Percentiles rank a stretch among this genome's conserved stretches.
phyloP scores from a whole-genome alignment of 257 asterid species.

The Lavandula angustifolia region DNA sequence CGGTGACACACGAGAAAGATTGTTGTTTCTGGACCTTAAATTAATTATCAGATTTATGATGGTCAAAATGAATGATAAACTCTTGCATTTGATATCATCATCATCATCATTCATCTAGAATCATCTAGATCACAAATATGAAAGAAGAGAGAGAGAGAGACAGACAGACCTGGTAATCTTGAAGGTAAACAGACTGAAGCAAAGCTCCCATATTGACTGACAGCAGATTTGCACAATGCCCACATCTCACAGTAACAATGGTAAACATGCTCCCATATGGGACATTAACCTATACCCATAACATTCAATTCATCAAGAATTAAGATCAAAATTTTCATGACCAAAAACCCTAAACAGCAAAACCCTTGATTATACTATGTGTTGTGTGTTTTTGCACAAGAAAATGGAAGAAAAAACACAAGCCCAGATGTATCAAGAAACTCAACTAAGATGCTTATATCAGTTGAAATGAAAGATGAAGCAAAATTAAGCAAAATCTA shows the following conservation, averaged over 20 bases:
- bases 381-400: no score
- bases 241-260: conserved; percentile 89
- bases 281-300: conserved; percentile 66
- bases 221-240: conserved; percentile 84
- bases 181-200: conserved; percentile 67
- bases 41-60: no score
- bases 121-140: background rate
- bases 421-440: no score
- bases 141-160: conserved; percentile 22
- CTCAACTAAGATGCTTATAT: no score
- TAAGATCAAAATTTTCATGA: background rate
- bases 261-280: conserved; percentile 76
- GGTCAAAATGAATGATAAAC: no score
- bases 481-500: no score
- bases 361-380: no score
- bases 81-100: no score
- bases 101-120: no score
- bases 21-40: conserved; percentile 61
- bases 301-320: background rate
- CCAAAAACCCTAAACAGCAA: conserved; percentile 34
- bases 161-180: conserved; percentile 81
- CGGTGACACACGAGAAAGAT: conserved; percentile 16
- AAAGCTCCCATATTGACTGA: conserved; percentile 75
- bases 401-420: no score
- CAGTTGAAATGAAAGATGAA: no score